Conservation (phyloP, 495 filamentous ascomycete genomes). For the Xylaria palmicola region DNA sequence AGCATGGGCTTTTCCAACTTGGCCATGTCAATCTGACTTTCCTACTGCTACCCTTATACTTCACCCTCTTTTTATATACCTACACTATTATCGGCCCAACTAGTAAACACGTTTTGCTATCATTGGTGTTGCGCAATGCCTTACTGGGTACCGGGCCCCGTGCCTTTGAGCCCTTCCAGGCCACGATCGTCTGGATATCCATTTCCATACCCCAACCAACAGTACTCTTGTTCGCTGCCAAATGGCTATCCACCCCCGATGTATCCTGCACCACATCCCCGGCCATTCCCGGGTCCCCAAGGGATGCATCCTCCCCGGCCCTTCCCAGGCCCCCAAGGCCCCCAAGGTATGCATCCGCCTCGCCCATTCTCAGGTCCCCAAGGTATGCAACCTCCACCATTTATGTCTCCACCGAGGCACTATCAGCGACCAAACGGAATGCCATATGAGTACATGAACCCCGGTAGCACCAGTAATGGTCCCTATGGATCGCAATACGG, state of each 20-base stretch:
- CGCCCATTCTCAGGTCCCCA: neutral
- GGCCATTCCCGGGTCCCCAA: neutral
- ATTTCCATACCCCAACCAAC: slow-evolving; percentile 3
- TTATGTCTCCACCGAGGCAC: slow-evolving; percentile 2
- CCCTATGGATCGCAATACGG: neutral
- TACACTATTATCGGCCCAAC: no score
- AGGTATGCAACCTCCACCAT: slow-evolving; percentile 1
- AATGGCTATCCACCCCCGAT: neutral
- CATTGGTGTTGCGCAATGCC: slow-evolving; percentile 8
- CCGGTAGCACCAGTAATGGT: neutral
- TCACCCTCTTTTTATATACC: no score
- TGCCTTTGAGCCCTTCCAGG: slow-evolving; percentile 2
- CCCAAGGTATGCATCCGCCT: slow-evolving; percentile 1
- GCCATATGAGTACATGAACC: neutral
- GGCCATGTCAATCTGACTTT: neutral
- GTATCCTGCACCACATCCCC: neutral
- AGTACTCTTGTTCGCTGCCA: neutral
- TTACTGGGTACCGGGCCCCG: neutral
- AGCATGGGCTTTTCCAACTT: no score
- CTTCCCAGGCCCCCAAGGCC: neutral
- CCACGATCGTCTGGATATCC: slow-evolving; percentile 2
- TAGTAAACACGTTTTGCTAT: no score
- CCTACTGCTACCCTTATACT: neutral
- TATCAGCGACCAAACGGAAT: neutral
- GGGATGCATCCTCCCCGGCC: slow-evolving; percentile 2